Conservation (phyloP, 805 yeast species). For the Ogataea parapolymorpha region DNA sequence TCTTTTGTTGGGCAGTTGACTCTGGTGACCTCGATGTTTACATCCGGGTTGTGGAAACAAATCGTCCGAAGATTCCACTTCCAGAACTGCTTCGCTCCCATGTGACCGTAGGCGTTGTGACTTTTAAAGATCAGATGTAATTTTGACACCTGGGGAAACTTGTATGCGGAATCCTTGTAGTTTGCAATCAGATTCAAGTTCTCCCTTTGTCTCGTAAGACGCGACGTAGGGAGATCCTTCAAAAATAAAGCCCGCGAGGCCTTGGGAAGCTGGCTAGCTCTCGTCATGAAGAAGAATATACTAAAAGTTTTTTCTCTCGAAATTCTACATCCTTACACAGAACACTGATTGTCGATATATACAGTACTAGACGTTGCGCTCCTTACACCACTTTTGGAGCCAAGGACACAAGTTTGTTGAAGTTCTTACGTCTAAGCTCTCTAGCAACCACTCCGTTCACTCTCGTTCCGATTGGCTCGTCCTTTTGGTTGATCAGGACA, state of each 20-base stretch:
- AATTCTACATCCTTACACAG: slow-evolving; percentile 7
- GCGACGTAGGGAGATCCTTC: slow-evolving; percentile 38
- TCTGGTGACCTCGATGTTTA: slow-evolving; percentile 59
- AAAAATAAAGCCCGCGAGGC: slow-evolving; percentile 26
- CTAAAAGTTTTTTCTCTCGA: slow-evolving; percentile 3
- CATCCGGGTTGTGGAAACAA: slow-evolving; percentile 76
- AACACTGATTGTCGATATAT: background rate
- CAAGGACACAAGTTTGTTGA: slow-evolving; percentile 79
- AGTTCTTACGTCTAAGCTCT: slow-evolving; percentile 80
- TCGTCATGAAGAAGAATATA: background rate
- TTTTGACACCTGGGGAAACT: slow-evolving; percentile 37
- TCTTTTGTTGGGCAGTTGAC: slow-evolving; percentile 42
- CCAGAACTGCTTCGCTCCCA: slow-evolving; percentile 77
- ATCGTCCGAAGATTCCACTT: slow-evolving; percentile 68
- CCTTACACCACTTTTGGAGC: slow-evolving; percentile 76
- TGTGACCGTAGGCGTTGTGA: slow-evolving; percentile 48
- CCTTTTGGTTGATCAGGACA: slow-evolving; percentile 84
- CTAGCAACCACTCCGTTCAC: slow-evolving; percentile 87
- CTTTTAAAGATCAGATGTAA: slow-evolving; percentile 54
- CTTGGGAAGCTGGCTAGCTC: slow-evolving; percentile 14
- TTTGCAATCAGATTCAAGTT: slow-evolving; percentile 52
- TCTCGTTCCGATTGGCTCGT: slow-evolving; percentile 93
- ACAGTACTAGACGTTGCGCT: background rate
- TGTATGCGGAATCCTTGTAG: slow-evolving; percentile 39
- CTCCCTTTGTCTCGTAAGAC: slow-evolving; percentile 45